Base-by-base conservation (phyloP, 208 protist species). In the Trypanosoma theileri region DNA sequence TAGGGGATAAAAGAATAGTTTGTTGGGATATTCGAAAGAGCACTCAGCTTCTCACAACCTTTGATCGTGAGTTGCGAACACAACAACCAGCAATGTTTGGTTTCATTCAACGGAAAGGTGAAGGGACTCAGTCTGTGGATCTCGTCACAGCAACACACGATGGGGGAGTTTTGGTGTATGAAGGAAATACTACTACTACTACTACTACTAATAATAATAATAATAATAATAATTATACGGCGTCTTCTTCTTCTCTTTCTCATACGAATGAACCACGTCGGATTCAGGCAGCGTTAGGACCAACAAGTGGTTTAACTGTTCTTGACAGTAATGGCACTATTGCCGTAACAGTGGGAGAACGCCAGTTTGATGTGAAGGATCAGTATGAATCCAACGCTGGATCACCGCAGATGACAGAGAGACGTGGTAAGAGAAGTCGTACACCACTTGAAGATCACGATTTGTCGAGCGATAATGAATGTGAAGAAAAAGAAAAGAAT, bases 11-110 rank as follows among this genome's bases (percentile, higher is more conserved):
- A 31, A 59, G 77, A 52, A 86, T 93, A 54, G 46, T 81, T 10
- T 82, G 84, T 74, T 93, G 87, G 87, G 87, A 93, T 58, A 54
- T 90, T 46, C 81, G 87, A 4, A 60, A 66, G 16, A 75, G 82
- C 21, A 59, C 58, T 24, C 35, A 61, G 17, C 57, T 80, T 16
- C 58, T 93, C 13, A 51, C 55, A 26, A 68, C 60, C 14, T 71
- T 82, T 45, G 42, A 57, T 0, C 74, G 84, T 13, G 60, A 58
- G 12, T 24, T 85, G 21, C 21, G 24, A n/a, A 88, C 81, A 42
- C 79, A 82, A 26, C 83, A 89, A 45, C 70, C 67, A 0, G 80
- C 76, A n/a, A 66, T 81, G 48, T 90, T 89, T 59, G 69, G 73
- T 6, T 60, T 90, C 53, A 40, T 88, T 14, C 44, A 13, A 3